These are phyloP conservation scores for Panicum virgatum DNA, from an alignment of 202 grass and related monocot species.

Conservation along the genomic window DNA sequence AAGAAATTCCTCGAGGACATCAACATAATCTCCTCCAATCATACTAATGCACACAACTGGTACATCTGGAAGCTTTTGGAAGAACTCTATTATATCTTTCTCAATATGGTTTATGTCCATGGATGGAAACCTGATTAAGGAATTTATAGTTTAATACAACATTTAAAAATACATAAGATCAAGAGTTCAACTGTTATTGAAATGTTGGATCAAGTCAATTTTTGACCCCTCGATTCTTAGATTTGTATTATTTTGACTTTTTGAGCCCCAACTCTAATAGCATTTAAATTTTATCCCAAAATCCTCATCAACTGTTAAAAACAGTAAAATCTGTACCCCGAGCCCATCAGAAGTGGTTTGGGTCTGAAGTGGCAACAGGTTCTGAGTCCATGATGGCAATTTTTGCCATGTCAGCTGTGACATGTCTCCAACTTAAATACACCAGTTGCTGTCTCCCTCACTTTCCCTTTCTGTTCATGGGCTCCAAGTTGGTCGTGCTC, in stretches of 20 bases:
- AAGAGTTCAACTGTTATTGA: conserved; percentile 5
- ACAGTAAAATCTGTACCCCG: neutral
- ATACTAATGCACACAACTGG: conserved; percentile 87
- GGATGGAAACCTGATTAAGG: conserved; percentile 52
- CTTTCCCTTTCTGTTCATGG: too few relatives aligned
- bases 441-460: too few relatives aligned
- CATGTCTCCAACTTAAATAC: too few relatives aligned
- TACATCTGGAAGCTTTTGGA: conserved; percentile 70
- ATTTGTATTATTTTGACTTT: neutral
- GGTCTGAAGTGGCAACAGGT: too few relatives aligned
- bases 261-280: neutral
- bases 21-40: conserved; percentile 68
- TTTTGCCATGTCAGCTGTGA: too few relatives aligned
- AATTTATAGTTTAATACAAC: conserved; percentile 13
- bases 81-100: conserved; percentile 67
- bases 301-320: neutral
- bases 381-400: too few relatives aligned
- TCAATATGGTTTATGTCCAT: conserved; percentile 62
- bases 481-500: too few relatives aligned
- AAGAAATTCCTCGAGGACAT: conserved; percentile 59
- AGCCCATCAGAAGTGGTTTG: neutral
- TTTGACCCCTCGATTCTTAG: neutral
- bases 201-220: neutral
- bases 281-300: too few relatives aligned
- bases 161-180: conserved; percentile 16